Evolutionary conservation across 169 alveolate genomes (phyloP).

Genomic region (Cryptosporidium meleagridis): DNA sequence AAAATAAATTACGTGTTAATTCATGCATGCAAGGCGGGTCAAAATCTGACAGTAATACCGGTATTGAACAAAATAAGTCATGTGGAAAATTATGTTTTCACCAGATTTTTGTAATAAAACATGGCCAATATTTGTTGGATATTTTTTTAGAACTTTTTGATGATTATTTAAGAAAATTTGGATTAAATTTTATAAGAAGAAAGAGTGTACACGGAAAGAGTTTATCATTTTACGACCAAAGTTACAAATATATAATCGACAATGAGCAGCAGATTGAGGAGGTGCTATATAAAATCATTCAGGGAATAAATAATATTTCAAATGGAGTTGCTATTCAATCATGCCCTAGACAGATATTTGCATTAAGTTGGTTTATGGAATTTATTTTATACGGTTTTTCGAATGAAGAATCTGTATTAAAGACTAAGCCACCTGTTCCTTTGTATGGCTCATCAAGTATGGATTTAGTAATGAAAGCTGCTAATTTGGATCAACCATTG

Average conservation of each 20-base stretch:
- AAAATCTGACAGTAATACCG: background rate
- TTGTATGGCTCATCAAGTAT: conserved; percentile 58
- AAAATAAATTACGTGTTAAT: background rate
- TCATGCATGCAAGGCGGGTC: background rate
- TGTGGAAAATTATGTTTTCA: conserved; percentile 41
- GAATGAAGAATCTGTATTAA: background rate
- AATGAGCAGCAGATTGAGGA: background rate
- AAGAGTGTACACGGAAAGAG: background rate
- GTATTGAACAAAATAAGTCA: background rate
- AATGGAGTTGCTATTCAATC: conserved; percentile 38
- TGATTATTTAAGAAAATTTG: conserved; percentile 15
- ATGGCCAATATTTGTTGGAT: conserved; percentile 32
- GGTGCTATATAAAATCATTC: background rate
- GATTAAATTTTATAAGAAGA: background rate
- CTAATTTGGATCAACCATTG: conserved; percentile 23
- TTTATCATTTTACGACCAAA: background rate
- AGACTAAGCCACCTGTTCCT: conserved; percentile 27
- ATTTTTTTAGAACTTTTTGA: conserved; percentile 30
- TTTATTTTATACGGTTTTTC: background rate
- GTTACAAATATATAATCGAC: background rate
- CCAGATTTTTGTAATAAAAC: conserved; percentile 20
- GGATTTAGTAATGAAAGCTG: conserved; percentile 44
- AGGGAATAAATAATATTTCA: conserved; percentile 10
- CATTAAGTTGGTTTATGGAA: conserved; percentile 50
- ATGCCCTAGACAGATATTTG: conserved; percentile 55